A percentile compares a stretch with the other conserved stretches of the same genome.
phyloP scores from a whole-genome alignment of 306 rosid species.

The Sicyos edulis region DNA sequence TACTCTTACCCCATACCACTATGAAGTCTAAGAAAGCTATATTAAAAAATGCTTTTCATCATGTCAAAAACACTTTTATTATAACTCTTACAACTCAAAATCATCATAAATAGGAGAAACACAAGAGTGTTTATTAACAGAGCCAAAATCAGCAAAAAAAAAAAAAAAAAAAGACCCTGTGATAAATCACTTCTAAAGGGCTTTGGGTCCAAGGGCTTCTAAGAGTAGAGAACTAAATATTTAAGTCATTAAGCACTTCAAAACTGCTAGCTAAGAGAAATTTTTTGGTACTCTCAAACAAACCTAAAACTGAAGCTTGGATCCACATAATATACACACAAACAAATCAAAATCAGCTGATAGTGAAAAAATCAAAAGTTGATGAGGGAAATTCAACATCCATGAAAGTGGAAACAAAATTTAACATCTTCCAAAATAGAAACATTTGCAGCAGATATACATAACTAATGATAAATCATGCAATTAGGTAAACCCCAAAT shows the following conservation, averaged over 20 bases:
- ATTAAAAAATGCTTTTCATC: neutral
- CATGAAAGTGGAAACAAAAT: neutral
- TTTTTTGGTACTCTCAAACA: neutral
- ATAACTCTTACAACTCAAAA: neutral
- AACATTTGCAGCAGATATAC: neutral
- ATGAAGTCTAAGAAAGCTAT: neutral
- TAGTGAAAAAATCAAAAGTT: no score
- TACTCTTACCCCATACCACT: neutral
- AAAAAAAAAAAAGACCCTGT: no score
- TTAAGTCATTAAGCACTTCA: neutral
- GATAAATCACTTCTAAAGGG: neutral
- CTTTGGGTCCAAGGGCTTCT: neutral
- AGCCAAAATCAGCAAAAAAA: neutral
- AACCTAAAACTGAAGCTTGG: neutral
- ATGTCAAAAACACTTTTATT: neutral
- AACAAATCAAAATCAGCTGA: no score
- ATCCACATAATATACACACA: no score
- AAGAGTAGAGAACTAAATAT: neutral
- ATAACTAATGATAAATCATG: neutral
- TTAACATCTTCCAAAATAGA: neutral
- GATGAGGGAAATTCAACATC: neutral
- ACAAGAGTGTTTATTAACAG: neutral
- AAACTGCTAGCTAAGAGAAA: neutral
- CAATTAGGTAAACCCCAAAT: conserved; percentile 4
- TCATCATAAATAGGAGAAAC: neutral